Base-by-base conservation (phyloP, 108 stramenopile species). In the Fragilariopsis cylindrus region DNA sequence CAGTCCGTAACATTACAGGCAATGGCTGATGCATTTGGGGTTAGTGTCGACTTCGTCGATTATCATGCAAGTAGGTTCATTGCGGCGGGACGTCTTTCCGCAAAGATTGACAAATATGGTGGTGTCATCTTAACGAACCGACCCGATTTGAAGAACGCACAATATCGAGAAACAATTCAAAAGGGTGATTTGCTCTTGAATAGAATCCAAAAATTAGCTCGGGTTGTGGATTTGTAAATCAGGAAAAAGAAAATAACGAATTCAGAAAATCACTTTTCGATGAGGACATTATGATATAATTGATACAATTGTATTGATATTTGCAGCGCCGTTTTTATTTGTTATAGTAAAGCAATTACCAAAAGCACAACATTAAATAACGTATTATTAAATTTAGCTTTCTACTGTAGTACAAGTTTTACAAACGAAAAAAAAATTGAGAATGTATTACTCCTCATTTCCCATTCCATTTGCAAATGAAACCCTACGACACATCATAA, bases 101-200 rank as follows among this genome's bases (percentile, higher is more conserved):
- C 98, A 62, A 98, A 98, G 84, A 98, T 99, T 80, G 98, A 99
- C 80, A 98, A 97, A 82, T 96, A 95, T 62, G 96, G 92, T n/a
- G 98, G 96, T 21, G 92, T 97, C 54, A 94, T 99, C 60, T 94
- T 98, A 70, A 98, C 97, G 45, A 96, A 95, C 70, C 86, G 96
- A 53, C 95, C 98, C 18, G 98, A 98, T 90, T 75, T 82, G 78
- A 98, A 98, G 78, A 98, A 97, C 84, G 95, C 96, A 3, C 94
- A 97, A 77, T 99, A 99, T 76, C 85, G 93, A 79, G 97, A 91
- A 56, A 92, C 97, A 80, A 97, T 99, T 74, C 95, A 97, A 85
- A 87, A 97, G 81, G 98, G 98, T 42, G 99, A 99, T 84, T 67
- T 93, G 70, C 84, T 99, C 57, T 86, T 99, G 77, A 99, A 99